Evolutionary conservation across 164 flowering plant species (phyloP), one percentile per base, ranked within the genome.

Genomic region (Annona cherimola): DNA sequence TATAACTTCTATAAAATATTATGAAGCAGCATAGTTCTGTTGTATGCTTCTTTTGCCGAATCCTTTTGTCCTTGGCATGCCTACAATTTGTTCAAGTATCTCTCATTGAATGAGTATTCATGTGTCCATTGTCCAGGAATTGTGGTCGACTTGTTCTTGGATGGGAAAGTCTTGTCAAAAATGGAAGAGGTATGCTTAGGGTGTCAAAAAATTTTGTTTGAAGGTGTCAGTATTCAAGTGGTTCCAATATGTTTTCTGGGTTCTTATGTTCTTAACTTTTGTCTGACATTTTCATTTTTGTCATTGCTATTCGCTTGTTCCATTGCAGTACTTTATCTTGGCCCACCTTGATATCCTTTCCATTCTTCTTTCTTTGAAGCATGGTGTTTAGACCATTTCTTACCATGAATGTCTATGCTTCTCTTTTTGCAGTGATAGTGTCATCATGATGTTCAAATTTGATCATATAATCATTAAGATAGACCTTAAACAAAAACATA

Each of bases 61-160:
- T 4, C 39, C 8, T 45, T 62, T 8, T 73, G 3, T 61, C 19
- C 35, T 26, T 66, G 64, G 50, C 45, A 42, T 55, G 40, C 41
- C 65, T 72, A 14, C 12, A 39, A 45, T 39, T 43, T n/a, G 0
- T 43, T 2, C 40, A 63, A 39, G 63, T 64, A 16, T 60, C 65
- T 70, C 35, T 50, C 50, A 60, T 59, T 70, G 42, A 19, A 45
- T 39, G 5, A 39, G 16, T 50, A 42, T 57, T 44, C n/a, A 68
- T 59, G 9, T 54, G 41, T 66, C 50, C 61, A 63, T 73, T 69
- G 46, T 78, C 69, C 86, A 88, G 96, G 96, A n/a, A 91, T 93
- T 68, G 71, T 90, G 16, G 83, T 93, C 73, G 98, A 93, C 73
- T 80, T 91, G 81, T 93, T 93, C 76, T 78, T 86, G 45, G 86